These are phyloP conservation scores for Lasiosphaeris hirsuta DNA, from an alignment of 495 filamentous ascomycete genomes.

Conservation along the genomic window DNA sequence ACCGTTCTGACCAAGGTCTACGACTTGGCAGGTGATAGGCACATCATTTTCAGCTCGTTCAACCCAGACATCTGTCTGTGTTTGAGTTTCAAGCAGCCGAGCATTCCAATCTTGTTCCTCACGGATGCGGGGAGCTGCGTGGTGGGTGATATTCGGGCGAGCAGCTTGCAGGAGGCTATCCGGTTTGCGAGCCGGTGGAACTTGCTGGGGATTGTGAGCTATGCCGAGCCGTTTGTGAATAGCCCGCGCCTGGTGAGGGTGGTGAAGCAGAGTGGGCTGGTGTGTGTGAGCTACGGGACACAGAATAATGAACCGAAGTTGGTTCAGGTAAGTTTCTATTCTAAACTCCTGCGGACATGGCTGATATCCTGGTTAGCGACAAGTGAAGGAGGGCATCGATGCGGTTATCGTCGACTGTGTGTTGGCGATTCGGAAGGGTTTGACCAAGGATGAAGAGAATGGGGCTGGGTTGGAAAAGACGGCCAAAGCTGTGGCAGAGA, in stretches of 20 bases:
- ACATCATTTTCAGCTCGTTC: slow-evolving; percentile 94
- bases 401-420: slow-evolving; percentile 96
- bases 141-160: slow-evolving; percentile 86
- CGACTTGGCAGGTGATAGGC: slow-evolving; percentile 59
- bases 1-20: slow-evolving; percentile 88
- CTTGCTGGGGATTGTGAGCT: slow-evolving; percentile 81
- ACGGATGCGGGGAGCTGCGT: slow-evolving; percentile 76
- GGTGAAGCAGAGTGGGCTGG: slow-evolving; percentile 91
- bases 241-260: slow-evolving; percentile 89
- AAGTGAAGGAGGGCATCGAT: slow-evolving; percentile 94
- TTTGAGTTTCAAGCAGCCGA: slow-evolving; percentile 91
- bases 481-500: not conserved
- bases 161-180: slow-evolving; percentile 90
- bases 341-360: not conserved
- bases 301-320: slow-evolving; percentile 83
- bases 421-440: slow-evolving; percentile 62
- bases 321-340: slow-evolving; percentile 63
- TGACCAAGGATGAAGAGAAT: slow-evolving; percentile 35
- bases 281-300: slow-evolving; percentile 91
- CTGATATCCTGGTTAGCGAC: slow-evolving; percentile 54
- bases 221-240: slow-evolving; percentile 78
- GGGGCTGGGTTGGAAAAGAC: slow-evolving; percentile 2
- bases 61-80: slow-evolving; percentile 95
- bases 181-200: slow-evolving; percentile 95
- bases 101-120: slow-evolving; percentile 90